phyloP scores from a whole-genome alignment of 805 yeast species.

The Candida easanensis region DNA sequence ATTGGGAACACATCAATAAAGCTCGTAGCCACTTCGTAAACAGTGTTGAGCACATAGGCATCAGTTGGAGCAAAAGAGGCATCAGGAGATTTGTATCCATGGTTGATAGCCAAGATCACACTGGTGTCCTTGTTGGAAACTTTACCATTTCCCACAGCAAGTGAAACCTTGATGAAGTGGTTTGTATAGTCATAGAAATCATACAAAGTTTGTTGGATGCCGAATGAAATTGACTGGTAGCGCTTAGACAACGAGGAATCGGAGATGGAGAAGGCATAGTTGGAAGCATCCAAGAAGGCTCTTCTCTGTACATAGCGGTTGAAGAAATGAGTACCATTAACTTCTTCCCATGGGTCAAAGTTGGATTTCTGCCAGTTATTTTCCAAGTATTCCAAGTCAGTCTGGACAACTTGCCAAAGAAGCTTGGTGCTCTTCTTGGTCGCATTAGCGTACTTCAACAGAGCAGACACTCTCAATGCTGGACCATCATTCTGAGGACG shows the following conservation, averaged over 20 bases:
- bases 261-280: background rate
- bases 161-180: constrained; percentile 2
- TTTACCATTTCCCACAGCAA: background rate
- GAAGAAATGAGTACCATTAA: constrained; percentile 6
- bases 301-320: constrained; percentile 5
- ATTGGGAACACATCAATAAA: constrained; percentile 1
- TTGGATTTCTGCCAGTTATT: background rate
- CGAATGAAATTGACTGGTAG: background rate
- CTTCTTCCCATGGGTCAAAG: constrained; percentile 8
- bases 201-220: background rate
- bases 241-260: background rate
- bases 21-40: constrained; percentile 1
- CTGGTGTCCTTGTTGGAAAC: background rate
- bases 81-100: constrained; percentile 1
- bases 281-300: constrained; percentile 5
- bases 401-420: constrained; percentile 1
- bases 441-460: constrained; percentile 1
- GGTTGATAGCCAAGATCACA: constrained; percentile 3
- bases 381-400: constrained; percentile 2
- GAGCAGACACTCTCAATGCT: constrained; percentile 5
- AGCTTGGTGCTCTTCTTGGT: no score
- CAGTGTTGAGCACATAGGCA: constrained; percentile 4
- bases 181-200: constrained; percentile 4
- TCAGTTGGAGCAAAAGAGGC: constrained; percentile 2
- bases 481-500: constrained; percentile 9